A percentile compares a stretch with the other conserved stretches of the same genome.
Conservation (phyloP, 164 flowering plant genomes). For the Stephania japonica region DNA sequence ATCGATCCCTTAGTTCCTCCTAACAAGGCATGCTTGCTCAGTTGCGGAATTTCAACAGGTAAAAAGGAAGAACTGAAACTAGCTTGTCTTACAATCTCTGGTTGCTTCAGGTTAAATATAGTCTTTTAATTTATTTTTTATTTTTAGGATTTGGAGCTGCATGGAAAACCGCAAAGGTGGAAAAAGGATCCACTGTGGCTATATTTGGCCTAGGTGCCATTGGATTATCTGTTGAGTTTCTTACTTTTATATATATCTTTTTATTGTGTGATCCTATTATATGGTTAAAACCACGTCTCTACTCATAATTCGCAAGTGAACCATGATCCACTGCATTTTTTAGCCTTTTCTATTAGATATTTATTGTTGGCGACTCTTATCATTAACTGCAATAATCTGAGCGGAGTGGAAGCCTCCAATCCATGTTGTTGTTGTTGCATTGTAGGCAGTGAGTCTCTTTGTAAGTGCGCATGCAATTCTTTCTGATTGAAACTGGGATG, state of each 20-base stretch:
- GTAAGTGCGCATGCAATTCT: too few relatives aligned
- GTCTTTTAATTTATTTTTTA: background rate
- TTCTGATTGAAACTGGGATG: too few relatives aligned
- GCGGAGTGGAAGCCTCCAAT: too few relatives aligned
- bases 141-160: slow-evolving; percentile 54
- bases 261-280: slow-evolving; percentile 42
- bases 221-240: slow-evolving; percentile 52
- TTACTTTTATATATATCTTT: slow-evolving; percentile 34
- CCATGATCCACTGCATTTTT: too few relatives aligned
- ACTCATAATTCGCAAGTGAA: too few relatives aligned
- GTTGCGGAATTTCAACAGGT: slow-evolving; percentile 66
- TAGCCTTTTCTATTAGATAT: too few relatives aligned
- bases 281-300: slow-evolving; percentile 29
- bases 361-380: too few relatives aligned
- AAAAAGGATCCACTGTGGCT: slow-evolving; percentile 45
- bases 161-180: slow-evolving; percentile 44
- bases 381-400: too few relatives aligned
- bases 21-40: background rate
- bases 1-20: too few relatives aligned
- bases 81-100: background rate
- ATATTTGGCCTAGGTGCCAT: slow-evolving; percentile 60
- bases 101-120: background rate
- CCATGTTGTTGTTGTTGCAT: too few relatives aligned
- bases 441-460: too few relatives aligned
- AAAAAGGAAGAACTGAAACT: background rate